A percentile compares a stretch with the other conserved stretches of the same genome.
These are phyloP conservation scores for Pseudisothecium myosuroides DNA, from an alignment of 225 moss, liverwort and hornwort species.

Conservation along the genomic window DNA sequence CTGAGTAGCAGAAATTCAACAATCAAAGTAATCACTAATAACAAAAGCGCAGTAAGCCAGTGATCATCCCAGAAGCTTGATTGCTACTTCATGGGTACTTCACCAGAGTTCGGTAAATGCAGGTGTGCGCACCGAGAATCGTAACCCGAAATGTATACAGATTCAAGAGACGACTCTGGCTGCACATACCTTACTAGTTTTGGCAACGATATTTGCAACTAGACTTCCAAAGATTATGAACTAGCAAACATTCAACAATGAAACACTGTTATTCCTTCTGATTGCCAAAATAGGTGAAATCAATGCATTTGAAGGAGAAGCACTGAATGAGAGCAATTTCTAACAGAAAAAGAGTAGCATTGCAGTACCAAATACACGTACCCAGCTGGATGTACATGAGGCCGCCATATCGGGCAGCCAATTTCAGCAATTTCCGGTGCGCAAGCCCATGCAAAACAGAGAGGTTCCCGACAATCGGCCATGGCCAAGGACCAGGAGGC, in stretches of 20 bases:
- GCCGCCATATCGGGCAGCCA: not conserved
- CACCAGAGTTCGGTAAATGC: not conserved
- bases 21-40: not conserved
- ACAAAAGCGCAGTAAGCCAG: not conserved
- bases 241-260: not conserved
- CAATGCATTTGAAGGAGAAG: not conserved
- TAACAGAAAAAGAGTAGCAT: not conserved
- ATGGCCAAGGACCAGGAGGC: slow-evolving; percentile 27
- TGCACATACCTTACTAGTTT: not conserved
- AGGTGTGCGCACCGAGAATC: not conserved
- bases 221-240: not conserved
- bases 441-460: not conserved
- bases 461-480: slow-evolving; percentile 11
- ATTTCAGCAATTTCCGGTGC: not conserved
- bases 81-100: no score
- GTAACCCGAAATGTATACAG: not conserved
- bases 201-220: not conserved
- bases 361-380: not conserved
- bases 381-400: slow-evolving; percentile 16
- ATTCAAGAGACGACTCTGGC: not conserved
- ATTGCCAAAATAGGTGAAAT: not conserved
- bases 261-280: not conserved
- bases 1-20: not conserved
- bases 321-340: not conserved
- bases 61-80: not conserved